Percentiles rank a stretch among this genome's conserved stretches.
Conservation (phyloP, 768 basidiomycete genomes). For the Sarcomyxa edulis region DNA sequence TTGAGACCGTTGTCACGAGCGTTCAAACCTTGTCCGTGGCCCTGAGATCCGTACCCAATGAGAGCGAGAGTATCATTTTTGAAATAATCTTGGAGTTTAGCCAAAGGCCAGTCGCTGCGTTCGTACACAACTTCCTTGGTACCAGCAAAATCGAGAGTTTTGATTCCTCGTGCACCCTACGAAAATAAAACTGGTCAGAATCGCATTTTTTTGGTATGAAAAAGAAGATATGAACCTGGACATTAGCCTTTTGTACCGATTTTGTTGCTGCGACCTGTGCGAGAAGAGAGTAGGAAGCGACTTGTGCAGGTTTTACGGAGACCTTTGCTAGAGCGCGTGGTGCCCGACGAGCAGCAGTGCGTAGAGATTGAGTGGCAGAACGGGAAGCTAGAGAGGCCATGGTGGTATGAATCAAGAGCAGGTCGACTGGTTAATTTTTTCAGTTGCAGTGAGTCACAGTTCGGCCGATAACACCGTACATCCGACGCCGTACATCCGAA, state of each 20-base stretch:
- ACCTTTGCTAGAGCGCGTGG: conserved; percentile 41
- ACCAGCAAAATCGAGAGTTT: conserved; percentile 96
- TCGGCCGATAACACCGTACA: too few relatives aligned
- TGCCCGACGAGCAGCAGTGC: conserved; percentile 62
- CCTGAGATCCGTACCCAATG: conserved; percentile 98
- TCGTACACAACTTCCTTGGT: conserved; percentile 92
- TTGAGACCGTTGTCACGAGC: conserved; percentile 99
- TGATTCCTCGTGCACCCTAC: conserved; percentile 72
- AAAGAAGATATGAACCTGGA: conserved; percentile 27
- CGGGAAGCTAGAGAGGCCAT: conserved; percentile 66
- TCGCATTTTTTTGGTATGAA: conserved; percentile 2
- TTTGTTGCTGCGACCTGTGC: conserved; percentile 41
- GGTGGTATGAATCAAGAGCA: too few relatives aligned
- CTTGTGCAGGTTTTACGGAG: conserved; percentile 35
- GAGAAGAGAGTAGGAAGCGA: conserved; percentile 68
- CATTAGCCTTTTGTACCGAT: conserved; percentile 25
- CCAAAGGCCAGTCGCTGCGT: conserved; percentile 94
- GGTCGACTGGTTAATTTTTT: too few relatives aligned
- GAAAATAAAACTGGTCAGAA: background rate
- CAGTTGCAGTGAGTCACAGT: too few relatives aligned
- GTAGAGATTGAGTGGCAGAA: conserved; percentile 57
- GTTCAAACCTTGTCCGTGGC: conserved; percentile 97
- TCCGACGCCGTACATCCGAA: too few relatives aligned
- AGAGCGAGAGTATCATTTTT: conserved; percentile 99
- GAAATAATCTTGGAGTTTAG: conserved; percentile 99